Conservation (phyloP, 2,329 filamentous ascomycete genomes). For the Colletotrichum lindemuthianum region DNA sequence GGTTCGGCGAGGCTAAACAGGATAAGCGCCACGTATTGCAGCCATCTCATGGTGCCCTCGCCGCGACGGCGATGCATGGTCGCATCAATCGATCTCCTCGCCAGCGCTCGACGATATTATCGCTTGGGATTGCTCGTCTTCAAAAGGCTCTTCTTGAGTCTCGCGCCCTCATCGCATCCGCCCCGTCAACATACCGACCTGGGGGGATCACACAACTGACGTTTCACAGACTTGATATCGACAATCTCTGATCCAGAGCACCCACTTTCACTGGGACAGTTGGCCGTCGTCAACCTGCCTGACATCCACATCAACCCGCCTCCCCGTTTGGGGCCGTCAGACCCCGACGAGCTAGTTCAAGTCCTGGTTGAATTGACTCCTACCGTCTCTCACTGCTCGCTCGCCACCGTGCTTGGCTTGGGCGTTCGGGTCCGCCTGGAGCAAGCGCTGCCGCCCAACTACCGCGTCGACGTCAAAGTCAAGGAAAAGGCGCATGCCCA, state of each 20-base stretch:
- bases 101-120: neutral
- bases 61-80: slow-evolving; percentile 8
- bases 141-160: neutral
- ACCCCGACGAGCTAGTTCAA: slow-evolving; percentile 68
- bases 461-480: slow-evolving; percentile 90
- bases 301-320: slow-evolving; percentile 85
- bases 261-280: slow-evolving; percentile 89
- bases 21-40: slow-evolving; percentile 13
- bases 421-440: slow-evolving; percentile 92
- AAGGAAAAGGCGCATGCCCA: slow-evolving; percentile 97
- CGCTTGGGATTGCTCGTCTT: neutral
- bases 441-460: slow-evolving; percentile 89
- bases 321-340: slow-evolving; percentile 64
- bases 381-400: slow-evolving; percentile 95
- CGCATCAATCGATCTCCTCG: slow-evolving; percentile 7
- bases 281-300: slow-evolving; percentile 94
- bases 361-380: slow-evolving; percentile 93
- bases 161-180: slow-evolving; percentile 4
- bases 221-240: slow-evolving; percentile 81
- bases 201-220: slow-evolving; percentile 46
- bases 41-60: neutral
- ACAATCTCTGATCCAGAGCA: slow-evolving; percentile 97
- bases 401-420: slow-evolving; percentile 95
- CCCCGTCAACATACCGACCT: slow-evolving; percentile 8
- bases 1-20: neutral